phyloP scores from a whole-genome alignment of 140 eudicot species.

The Bidens hawaiensis region DNA sequence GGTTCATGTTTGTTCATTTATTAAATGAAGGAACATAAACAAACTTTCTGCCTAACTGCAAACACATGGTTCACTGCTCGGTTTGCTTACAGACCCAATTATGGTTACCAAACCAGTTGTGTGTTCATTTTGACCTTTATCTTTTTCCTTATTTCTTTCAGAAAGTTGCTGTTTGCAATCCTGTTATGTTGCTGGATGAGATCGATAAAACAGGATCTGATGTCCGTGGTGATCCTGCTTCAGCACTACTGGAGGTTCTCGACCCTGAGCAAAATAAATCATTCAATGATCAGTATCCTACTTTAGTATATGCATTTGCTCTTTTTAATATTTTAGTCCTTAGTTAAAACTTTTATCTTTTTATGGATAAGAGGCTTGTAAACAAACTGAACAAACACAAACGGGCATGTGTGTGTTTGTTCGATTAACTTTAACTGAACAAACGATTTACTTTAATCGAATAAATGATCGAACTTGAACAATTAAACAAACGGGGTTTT shows the following conservation, averaged over 20 bases:
- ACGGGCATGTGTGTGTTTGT: too few relatives aligned
- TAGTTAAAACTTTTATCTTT: not conserved
- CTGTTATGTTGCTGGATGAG: conserved; percentile 96
- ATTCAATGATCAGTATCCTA: conserved; percentile 97
- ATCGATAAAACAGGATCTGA: conserved; percentile 99
- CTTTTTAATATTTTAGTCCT: not conserved
- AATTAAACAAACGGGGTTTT: too few relatives aligned
- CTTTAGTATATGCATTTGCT: not conserved
- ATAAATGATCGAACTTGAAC: too few relatives aligned
- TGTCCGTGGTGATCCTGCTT: conserved; percentile 97
- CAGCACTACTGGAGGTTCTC: conserved; percentile 95
- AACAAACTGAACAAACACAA: too few relatives aligned
- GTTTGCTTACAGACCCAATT: too few relatives aligned
- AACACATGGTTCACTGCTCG: too few relatives aligned
- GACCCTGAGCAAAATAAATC: conserved; percentile 97
- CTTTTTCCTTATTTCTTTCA: conserved; percentile 21
- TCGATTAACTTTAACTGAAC: too few relatives aligned
- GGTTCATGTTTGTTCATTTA: too few relatives aligned
- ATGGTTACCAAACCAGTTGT: conserved; percentile 2
- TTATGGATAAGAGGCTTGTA: not conserved
- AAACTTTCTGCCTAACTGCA: too few relatives aligned
- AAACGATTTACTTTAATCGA: too few relatives aligned
- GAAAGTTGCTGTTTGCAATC: conserved; percentile 93
- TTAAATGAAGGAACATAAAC: too few relatives aligned
- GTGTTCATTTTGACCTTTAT: not conserved